A percentile compares a stretch with the other conserved stretches of the same genome.
Conservation (phyloP, 352 stramenopile genomes). For the Phytophthora boehmeriae region DNA sequence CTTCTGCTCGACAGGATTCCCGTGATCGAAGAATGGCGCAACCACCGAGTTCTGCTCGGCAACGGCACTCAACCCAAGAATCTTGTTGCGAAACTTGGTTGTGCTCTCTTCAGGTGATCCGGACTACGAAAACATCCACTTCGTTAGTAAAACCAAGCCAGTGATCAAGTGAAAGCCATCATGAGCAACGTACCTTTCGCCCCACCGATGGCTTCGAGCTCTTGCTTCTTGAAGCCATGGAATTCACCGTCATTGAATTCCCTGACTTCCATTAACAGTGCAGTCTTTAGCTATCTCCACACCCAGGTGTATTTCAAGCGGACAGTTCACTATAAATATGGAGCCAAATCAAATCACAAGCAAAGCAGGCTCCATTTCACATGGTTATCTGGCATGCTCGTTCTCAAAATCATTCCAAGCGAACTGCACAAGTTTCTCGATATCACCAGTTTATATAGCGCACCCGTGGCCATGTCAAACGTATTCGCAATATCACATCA, state of each 20-base stretch:
- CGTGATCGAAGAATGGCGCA: constrained; percentile 25
- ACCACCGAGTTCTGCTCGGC: constrained; percentile 45
- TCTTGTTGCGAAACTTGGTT: constrained; percentile 62
- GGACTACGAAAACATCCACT: constrained; percentile 6
- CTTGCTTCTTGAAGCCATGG: constrained; percentile 29
- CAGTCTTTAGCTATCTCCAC: neutral
- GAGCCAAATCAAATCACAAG: neutral
- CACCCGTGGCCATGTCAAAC: neutral
- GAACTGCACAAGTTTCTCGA: neutral
- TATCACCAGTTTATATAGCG: neutral
- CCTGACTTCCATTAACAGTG: neutral
- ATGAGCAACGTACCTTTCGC: constrained; percentile 22
- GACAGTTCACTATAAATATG: constrained; percentile 1
- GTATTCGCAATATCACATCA: neutral
- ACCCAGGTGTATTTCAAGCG: neutral
- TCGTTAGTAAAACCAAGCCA: constrained; percentile 10
- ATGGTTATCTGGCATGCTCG: neutral
- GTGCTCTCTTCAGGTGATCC: constrained; percentile 41
- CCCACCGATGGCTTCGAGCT: constrained; percentile 15
- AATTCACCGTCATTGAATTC: neutral
- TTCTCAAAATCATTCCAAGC: neutral
- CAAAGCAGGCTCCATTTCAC: neutral
- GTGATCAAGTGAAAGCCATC: neutral
- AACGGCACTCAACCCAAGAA: constrained; percentile 50
- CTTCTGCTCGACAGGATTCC: constrained; percentile 42